Evolutionary conservation across 2,329 filamentous ascomycete genomes (phyloP), one percentile per base, ranked within the genome.

Genomic region (Alternaria brassicicola): DNA sequence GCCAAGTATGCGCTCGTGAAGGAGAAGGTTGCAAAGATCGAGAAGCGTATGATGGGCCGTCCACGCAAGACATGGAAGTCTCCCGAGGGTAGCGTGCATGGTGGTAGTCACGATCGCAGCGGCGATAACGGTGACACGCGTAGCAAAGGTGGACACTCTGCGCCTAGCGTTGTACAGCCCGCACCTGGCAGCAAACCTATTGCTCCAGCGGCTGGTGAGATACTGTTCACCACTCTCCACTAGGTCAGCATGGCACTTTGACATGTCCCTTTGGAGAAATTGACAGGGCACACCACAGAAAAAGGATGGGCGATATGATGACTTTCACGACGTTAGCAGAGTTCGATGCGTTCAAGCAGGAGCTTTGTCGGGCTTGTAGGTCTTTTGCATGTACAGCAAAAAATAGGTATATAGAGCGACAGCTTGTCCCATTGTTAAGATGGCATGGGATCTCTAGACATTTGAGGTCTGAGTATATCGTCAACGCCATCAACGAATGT

Each of bases 11-110:
- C 55, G 4, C 21, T 21, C 1, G 54, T 69, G 3, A 61, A 54
- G 41, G 21, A 19, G 6, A 55, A 55, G 7, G 52, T 68, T 9
- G 54, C 46, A 4, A 50, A 61, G 51, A 62, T 68, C 5, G 55
- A 57, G 43, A 35, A 56, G 25, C 61, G 45, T 1, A 39, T 51
- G 2, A 28, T 10, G 5, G 17, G 31, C 5, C 39, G 38, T 17
- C 25, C 36, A 8, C 45, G 45, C 8, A 53, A 53, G 38, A 31
- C 30, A 3, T 38, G 43, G 17, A 46, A n/a, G 3, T 59, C 46
- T 1, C 19, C 21, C 1, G 49, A 38, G 15, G 19, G 12, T 13
- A 45, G 43, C 6, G 10, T 30, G 43, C 42, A 33, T 25, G 15
- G 36, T 15, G 35, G 21, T 7, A 43, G 38, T n/a, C 33, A 30